Conservation (phyloP, 169 alveolate genomes). For the Condylostoma magnum region DNA sequence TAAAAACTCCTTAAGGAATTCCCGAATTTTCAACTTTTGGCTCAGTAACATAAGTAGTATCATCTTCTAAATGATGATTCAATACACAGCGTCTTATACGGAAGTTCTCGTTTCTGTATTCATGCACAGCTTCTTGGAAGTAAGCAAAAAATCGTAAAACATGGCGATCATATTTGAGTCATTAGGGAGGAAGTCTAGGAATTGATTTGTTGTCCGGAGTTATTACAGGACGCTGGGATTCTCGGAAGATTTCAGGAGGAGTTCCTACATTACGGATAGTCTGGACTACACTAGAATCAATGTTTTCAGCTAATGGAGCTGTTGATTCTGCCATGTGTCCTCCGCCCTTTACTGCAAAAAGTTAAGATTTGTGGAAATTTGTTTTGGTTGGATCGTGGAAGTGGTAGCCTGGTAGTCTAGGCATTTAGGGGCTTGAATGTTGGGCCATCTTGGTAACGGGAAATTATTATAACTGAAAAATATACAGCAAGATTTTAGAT, state of each 20-base stretch:
- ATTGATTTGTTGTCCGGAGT: slow-evolving; percentile 74
- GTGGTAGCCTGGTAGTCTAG: slow-evolving; percentile 77
- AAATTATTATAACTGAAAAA: too few species aligned
- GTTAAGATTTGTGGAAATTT: slow-evolving; percentile 64
- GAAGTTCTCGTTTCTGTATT: slow-evolving; percentile 80
- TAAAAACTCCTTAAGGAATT: slow-evolving; percentile 82
- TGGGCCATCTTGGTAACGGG: too few species aligned
- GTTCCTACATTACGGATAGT: slow-evolving; percentile 45
- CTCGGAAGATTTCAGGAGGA: slow-evolving; percentile 50
- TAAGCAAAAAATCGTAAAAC: slow-evolving; percentile 81
- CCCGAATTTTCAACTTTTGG: slow-evolving; percentile 80
- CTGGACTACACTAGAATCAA: slow-evolving; percentile 47
- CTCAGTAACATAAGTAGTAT: slow-evolving; percentile 83
- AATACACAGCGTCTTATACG: slow-evolving; percentile 81
- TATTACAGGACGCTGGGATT: slow-evolving; percentile 37
- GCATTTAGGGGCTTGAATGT: too few species aligned
- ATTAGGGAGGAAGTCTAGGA: slow-evolving; percentile 85
- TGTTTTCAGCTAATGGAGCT: slow-evolving; percentile 52
- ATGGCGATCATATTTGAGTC: slow-evolving; percentile 87
- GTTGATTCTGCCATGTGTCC: slow-evolving; percentile 66
- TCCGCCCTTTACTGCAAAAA: slow-evolving; percentile 56
- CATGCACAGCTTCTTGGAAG: slow-evolving; percentile 85
- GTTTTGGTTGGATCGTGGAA: slow-evolving; percentile 68
- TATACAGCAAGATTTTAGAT: too few species aligned
- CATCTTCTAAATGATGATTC: slow-evolving; percentile 82